phyloP scores from a whole-genome alignment of 495 filamentous ascomycete genomes.

The Penicillium canescens region DNA sequence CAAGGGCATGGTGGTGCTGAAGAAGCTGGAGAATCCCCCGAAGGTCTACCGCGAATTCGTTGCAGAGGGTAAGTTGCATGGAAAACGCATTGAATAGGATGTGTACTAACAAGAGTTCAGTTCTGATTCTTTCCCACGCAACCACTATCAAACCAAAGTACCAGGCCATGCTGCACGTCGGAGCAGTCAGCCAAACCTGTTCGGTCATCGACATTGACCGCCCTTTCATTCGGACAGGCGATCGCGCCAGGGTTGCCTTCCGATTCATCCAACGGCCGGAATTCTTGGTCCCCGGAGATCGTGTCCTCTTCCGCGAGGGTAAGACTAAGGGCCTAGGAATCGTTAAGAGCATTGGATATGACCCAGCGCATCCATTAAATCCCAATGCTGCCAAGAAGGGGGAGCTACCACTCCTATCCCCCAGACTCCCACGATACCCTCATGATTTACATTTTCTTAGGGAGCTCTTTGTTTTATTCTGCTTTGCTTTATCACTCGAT shows the following conservation, averaged over 20 bases:
- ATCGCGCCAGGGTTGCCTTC: constrained; percentile 89
- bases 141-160: constrained; percentile 99
- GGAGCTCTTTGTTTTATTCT: not conserved
- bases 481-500: not conserved
- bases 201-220: constrained; percentile 97
- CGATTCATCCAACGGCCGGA: constrained; percentile 95
- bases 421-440: constrained; percentile 7
- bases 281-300: constrained; percentile 84
- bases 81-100: not conserved
- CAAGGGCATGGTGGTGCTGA: constrained; percentile 97
- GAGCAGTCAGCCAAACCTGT: constrained; percentile 92
- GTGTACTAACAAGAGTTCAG: constrained; percentile 41
- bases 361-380: constrained; percentile 60
- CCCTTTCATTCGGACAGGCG: constrained; percentile 91
- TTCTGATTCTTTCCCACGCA: constrained; percentile 91
- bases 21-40: constrained; percentile 69
- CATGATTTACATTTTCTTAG: not conserved
- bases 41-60: constrained; percentile 93
- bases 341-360: constrained; percentile 89
- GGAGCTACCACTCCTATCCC: constrained; percentile 1
- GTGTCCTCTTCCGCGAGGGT: constrained; percentile 91
- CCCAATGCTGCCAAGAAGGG: constrained; percentile 13
- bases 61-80: constrained; percentile 67
- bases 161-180: constrained; percentile 98
- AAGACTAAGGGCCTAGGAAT: constrained; percentile 95